Evolutionary conservation across 768 basidiomycete species (phyloP), one percentile per base, ranked within the genome.

Genomic region (Udeniomyces megalosporus): DNA sequence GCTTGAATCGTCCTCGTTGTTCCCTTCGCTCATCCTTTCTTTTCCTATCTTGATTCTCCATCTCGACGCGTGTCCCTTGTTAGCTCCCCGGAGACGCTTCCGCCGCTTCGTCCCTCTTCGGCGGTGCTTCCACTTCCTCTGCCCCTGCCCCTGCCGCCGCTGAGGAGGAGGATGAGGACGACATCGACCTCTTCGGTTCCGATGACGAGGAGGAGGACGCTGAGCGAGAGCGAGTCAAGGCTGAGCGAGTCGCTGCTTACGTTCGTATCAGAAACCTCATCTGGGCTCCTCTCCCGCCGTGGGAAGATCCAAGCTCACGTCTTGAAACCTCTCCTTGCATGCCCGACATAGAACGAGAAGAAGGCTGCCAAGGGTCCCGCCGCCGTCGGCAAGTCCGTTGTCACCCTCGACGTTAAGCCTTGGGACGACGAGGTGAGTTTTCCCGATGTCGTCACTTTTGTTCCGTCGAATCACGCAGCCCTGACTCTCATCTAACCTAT

Each of bases 381-480:
- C 49, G 71, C 71, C 62, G 72, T 73, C 53, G 74, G 72, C 63
- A 74, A 96, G 90, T 97, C 95, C 68, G 83, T 99, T 66, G 95
- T 99, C 55, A 99, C 93, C 51, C 77, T 97, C 69, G 93, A 97
- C 68, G 91, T 99, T 66, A 99, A 99, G 77, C 92, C 93, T 45
- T 69, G 70, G 61, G 65, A 64, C 57, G 63, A 64, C 58, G 63
- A 57, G n/a, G n/a, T n/a, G n/a, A n/a, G n/a, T n/a, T n/a, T n/a
- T n/a, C 10, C 3, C 7, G 17, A n/a, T n/a, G 38, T 54, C 44
- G 29, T 45, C 44, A 4, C 24, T 55, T n/a, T 44, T 44, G 10
- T 44, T 44, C 42, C 42, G 10, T 44, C 11, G 11, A 10, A 20
- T 20, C 42, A 44, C 10, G 20, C n/a, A 44, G 42, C 42, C 20